Conservation (phyloP, 78 protist genomes). For the Emiliania huxleyi region DNA sequence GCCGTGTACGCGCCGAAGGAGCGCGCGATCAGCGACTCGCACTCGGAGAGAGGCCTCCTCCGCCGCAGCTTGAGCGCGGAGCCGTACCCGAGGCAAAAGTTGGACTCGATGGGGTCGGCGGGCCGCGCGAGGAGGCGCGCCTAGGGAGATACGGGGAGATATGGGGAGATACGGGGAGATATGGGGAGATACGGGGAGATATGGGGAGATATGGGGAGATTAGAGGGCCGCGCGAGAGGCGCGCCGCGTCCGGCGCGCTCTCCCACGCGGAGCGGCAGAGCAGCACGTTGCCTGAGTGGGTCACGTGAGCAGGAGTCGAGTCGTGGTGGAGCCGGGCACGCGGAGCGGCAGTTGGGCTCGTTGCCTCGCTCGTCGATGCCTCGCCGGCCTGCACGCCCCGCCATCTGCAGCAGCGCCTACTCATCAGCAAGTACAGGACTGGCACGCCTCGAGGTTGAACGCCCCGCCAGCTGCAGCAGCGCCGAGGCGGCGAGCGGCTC, state of each 20-base stretch:
- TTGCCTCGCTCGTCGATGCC: no score
- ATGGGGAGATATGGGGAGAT: no score
- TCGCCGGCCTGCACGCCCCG: no score
- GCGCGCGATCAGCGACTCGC: background rate
- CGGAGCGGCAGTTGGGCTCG: no score
- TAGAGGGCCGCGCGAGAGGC: no score
- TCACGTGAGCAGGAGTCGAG: background rate
- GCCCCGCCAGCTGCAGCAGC: constrained; percentile 11
- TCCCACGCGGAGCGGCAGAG: background rate
- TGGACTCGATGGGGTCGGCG: background rate
- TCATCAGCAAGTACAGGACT: no score
- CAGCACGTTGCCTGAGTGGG: background rate
- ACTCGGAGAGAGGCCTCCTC: background rate
- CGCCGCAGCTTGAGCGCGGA: background rate
- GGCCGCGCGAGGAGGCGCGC: background rate
- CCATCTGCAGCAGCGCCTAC: no score
- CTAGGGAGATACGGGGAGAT: no score
- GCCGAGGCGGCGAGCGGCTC: background rate
- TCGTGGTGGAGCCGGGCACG: background rate
- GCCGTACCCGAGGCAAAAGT: background rate
- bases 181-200: no score
- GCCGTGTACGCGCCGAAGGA: background rate
- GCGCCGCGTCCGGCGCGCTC: background rate
- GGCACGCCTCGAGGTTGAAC: no score
- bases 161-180: no score